These are phyloP conservation scores for Blastocladiella emersonii DNA, from an alignment of 371 early-diverging fungal genomes.

Conservation along the genomic window DNA sequence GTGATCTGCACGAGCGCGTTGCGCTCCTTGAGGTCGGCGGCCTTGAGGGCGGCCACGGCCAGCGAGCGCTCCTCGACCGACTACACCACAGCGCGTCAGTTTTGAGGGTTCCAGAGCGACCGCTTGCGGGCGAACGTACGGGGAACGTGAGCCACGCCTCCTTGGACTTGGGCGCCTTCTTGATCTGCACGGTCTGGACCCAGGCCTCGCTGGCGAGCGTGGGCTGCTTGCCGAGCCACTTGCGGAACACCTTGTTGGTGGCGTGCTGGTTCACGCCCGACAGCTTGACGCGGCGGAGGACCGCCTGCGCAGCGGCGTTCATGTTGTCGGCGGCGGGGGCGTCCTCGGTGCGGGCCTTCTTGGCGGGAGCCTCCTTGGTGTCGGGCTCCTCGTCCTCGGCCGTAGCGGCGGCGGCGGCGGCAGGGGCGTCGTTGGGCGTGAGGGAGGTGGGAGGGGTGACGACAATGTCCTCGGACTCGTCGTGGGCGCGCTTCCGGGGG, in stretches of 20 bases:
- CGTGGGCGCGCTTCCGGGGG: too few relatives aligned
- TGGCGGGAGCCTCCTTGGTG: not conserved
- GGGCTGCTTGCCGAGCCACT: conserved; percentile 9
- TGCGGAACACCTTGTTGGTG: conserved; percentile 15
- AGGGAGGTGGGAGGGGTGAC: too few relatives aligned
- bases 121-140: conserved; percentile 17
- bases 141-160: conserved; percentile 27
- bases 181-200: conserved; percentile 13
- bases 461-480: too few relatives aligned
- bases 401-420: too few relatives aligned
- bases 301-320: not conserved
- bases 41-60: not conserved
- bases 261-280: conserved; percentile 12
- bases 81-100: not conserved
- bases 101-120: not conserved
- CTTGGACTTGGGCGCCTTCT: conserved; percentile 32
- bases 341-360: too few relatives aligned
- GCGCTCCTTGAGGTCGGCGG: not conserved
- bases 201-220: not conserved
- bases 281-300: conserved; percentile 11
- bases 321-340: too few relatives aligned
- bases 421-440: too few relatives aligned
- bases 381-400: too few relatives aligned
- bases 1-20: not conserved
- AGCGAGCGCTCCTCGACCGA: not conserved